Evolutionary conservation across 2,329 filamentous ascomycete species (phyloP).

Genomic region (Leptographium galeiforme): DNA sequence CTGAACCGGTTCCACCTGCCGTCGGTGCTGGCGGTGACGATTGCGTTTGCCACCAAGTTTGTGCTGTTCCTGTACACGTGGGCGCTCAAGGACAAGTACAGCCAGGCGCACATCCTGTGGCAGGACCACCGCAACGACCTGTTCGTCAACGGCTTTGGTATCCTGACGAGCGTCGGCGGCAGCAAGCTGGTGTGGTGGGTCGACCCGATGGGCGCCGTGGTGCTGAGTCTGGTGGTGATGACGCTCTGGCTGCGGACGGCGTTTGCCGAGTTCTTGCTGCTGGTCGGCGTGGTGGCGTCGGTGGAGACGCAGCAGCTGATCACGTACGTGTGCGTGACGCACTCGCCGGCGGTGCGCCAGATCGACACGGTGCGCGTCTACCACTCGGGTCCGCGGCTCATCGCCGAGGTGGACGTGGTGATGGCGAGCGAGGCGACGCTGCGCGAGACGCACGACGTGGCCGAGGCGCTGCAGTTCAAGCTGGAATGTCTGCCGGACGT

Average conservation of each 20-base stretch:
- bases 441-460: constrained; percentile 75
- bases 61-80: constrained; percentile 82
- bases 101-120: constrained; percentile 84
- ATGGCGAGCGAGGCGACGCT: constrained; percentile 69
- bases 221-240: constrained; percentile 67
- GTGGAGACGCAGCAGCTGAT: constrained; percentile 83
- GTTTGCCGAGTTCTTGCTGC: constrained; percentile 75
- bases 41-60: constrained; percentile 79
- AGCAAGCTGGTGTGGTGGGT: constrained; percentile 88
- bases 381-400: constrained; percentile 74
- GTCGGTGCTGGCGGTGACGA: constrained; percentile 69
- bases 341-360: constrained; percentile 64
- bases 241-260: constrained; percentile 74
- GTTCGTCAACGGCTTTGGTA: constrained; percentile 89
- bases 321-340: constrained; percentile 91
- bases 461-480: constrained; percentile 88
- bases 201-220: constrained; percentile 80
- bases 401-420: constrained; percentile 93
- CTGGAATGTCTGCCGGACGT: constrained; percentile 84
- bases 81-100: constrained; percentile 80
- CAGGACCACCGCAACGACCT: constrained; percentile 95
- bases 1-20: constrained; percentile 63
- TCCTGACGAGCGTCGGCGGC: constrained; percentile 83
- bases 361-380: constrained; percentile 95
- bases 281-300: constrained; percentile 80